Evolutionary conservation across 495 filamentous ascomycete genomes (phyloP).

Genomic region (Coniosporium apollinis): DNA sequence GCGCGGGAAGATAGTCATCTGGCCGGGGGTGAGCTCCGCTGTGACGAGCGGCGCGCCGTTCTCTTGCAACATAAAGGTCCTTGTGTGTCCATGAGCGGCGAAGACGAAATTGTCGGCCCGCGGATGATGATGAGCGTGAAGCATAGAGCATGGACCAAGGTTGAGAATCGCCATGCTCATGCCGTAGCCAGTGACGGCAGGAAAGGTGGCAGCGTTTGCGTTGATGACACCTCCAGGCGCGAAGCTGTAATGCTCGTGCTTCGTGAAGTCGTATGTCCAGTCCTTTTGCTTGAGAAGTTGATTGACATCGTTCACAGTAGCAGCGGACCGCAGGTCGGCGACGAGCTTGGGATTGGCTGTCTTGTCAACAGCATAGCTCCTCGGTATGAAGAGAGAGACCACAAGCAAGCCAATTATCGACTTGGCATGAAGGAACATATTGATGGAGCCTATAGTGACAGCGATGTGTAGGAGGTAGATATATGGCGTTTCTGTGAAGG

Average conservation of each 20-base stretch:
- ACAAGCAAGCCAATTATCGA: neutral
- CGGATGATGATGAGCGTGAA: slow-evolving; percentile 28
- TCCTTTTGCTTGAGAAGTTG: slow-evolving; percentile 23
- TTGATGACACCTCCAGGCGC: slow-evolving; percentile 24
- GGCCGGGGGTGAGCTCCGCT: slow-evolving; percentile 22
- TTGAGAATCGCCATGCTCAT: slow-evolving; percentile 23
- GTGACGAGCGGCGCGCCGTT: slow-evolving; percentile 21
- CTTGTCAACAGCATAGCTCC: slow-evolving; percentile 14
- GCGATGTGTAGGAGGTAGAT: neutral
- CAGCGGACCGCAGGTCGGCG: slow-evolving; percentile 14
- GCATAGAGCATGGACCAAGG: slow-evolving; percentile 32
- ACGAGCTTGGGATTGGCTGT: slow-evolving; percentile 17
- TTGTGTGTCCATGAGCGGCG: slow-evolving; percentile 22
- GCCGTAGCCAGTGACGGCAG: slow-evolving; percentile 18
- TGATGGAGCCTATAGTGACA: neutral
- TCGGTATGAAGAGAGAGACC: slow-evolving; percentile 1
- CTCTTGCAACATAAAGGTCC: slow-evolving; percentile 30
- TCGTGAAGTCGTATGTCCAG: slow-evolving; percentile 30
- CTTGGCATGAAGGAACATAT: neutral
- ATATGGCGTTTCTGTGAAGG: too few relatives aligned
- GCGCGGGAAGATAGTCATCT: slow-evolving; percentile 33
- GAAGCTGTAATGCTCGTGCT: slow-evolving; percentile 16
- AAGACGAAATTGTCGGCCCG: slow-evolving; percentile 30
- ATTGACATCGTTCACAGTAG: slow-evolving; percentile 23
- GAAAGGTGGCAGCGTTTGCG: slow-evolving; percentile 26